Percentiles rank a stretch among this genome's conserved stretches.
Evolutionary conservation across 2,329 filamentous ascomycete species (phyloP).

Genomic region (Calonectria henricotiae): DNA sequence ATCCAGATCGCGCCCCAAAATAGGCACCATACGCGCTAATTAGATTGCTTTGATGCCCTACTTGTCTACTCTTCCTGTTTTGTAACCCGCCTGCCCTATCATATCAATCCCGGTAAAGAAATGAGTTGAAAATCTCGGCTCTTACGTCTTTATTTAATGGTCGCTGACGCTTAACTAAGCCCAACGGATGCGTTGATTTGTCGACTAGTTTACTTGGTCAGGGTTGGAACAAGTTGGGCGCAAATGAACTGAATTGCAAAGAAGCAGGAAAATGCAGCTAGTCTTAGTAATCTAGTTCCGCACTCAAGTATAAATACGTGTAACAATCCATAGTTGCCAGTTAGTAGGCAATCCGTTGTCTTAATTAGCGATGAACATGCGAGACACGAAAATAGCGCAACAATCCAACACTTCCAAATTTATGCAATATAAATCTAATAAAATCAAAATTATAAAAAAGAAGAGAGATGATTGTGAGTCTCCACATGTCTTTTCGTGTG

Average conservation of each 20-base stretch:
- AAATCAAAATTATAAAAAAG: not conserved
- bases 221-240: not conserved
- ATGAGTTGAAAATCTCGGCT: not conserved
- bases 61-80: not conserved
- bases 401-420: not conserved
- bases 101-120: constrained; percentile 7
- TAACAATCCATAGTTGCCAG: not conserved
- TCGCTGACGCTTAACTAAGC: constrained; percentile 1
- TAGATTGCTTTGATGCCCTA: not conserved
- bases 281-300: not conserved
- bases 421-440: not conserved
- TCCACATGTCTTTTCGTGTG: too few species aligned
- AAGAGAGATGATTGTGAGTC: not conserved
- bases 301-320: not conserved
- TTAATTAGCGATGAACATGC: not conserved
- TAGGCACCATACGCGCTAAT: not conserved
- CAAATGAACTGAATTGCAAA: not conserved
- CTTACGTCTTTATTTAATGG: not conserved
- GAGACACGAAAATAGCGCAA: not conserved
- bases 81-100: not conserved
- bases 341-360: not conserved
- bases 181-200: not conserved
- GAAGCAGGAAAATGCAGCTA: not conserved
- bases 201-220: not conserved
- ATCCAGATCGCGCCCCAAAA: not conserved